Evolutionary conservation across 2,329 filamentous ascomycete species (phyloP).

Genomic region (Neonectria neomacrospora): DNA sequence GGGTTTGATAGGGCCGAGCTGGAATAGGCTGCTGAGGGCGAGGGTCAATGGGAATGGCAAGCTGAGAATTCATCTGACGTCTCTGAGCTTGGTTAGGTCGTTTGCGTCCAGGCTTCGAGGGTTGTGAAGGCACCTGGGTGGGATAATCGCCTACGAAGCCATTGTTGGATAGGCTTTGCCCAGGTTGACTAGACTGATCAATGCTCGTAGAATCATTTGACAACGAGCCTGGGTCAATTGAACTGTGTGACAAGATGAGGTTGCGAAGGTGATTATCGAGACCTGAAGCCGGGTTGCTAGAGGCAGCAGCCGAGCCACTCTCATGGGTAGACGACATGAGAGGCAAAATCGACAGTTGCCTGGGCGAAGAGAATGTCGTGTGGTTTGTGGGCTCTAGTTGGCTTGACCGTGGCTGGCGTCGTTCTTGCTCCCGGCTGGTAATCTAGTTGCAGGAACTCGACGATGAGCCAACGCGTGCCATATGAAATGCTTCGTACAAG

Average conservation of each 20-base stretch:
- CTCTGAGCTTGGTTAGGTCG: conserved; percentile 72
- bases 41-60: conserved; percentile 66
- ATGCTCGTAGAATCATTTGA: conserved; percentile 3
- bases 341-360: not conserved
- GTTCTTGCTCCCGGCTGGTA: not conserved
- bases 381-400: conserved; percentile 2
- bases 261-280: conserved; percentile 69
- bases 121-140: conserved; percentile 23
- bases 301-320: conserved; percentile 7
- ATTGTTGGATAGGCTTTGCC: conserved; percentile 1
- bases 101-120: conserved; percentile 54
- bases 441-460: not conserved
- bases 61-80: conserved; percentile 69
- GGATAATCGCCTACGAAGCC: conserved; percentile 2
- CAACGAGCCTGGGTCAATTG: conserved; percentile 28
- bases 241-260: conserved; percentile 67
- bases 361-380: not conserved
- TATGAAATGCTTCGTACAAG: not conserved
- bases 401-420: not conserved
- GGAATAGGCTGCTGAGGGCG: conserved; percentile 49
- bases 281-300: conserved; percentile 31
- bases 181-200: conserved; percentile 6
- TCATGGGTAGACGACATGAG: conserved; percentile 11
- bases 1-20: conserved; percentile 46
- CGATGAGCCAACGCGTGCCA: not conserved